Evolutionary conservation across 768 basidiomycete species (phyloP), one percentile per base, ranked within the genome.

Genomic region (Galerina sulciceps): DNA sequence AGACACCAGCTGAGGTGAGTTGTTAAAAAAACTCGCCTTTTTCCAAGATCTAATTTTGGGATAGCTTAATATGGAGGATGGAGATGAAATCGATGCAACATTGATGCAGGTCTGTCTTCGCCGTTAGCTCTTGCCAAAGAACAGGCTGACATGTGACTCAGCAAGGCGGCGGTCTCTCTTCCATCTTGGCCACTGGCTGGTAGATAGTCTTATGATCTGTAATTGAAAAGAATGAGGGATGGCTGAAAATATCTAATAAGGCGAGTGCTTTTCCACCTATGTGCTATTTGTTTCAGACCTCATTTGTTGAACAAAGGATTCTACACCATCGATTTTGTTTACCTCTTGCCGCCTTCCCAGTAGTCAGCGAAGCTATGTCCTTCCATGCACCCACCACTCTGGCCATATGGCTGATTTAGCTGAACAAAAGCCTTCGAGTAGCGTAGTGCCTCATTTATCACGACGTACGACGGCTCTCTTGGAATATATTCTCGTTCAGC

Each of bases 21-120:
- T 15, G 20, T 10, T 1, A 18, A 6, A 31, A 6, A 4, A 31
- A 14, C 3, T 35, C 1, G 9, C 13, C n/a, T 23, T 43, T 56
- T 18, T 6, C 36, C 3, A 11, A 15, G 45, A 10, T 23, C 47
- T 44, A 34, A 47, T 36, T 10, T 34, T 37, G 10, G 42, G 23
- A 15, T 53, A 87, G 83, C 58, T 76, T 23, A 76, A 69, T 0
- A 82, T 87, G 79, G 86, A 86, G 58, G 84, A 87, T n/a, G 80
- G 79, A 4, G 86, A 87, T 62, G 72, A 78, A 56, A 81, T 88
- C 44, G 86, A 88, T 62, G 84, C 84, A 14, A 68, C 75, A 49
- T 60, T 87, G 17, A 74, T 78, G 60, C 85, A 86, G 77, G 84
- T 81, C 53, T 41, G 79, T 20, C 31, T 11, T 42, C 10, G 22